Conservation (phyloP, 768 basidiomycete species). For the Rhizopogon roseolus region DNA sequence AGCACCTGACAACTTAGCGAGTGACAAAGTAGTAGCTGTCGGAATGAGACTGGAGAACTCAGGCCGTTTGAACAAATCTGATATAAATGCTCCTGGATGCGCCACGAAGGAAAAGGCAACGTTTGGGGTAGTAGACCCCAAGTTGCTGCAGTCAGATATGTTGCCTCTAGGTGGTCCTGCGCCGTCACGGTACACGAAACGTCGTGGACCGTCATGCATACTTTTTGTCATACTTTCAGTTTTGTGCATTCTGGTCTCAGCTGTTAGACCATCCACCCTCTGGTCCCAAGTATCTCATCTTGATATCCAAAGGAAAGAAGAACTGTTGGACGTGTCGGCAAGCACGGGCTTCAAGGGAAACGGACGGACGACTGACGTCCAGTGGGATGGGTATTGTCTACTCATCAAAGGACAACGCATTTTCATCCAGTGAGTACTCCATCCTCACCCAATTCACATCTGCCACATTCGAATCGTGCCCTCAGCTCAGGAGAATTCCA, state of each 20-base stretch:
- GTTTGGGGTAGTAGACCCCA: neutral
- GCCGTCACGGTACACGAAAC: neutral
- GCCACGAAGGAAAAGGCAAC: neutral
- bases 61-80: neutral
- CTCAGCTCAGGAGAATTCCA: slow-evolving; percentile 45
- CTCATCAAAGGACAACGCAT: slow-evolving; percentile 64
- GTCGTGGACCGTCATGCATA: slow-evolving; percentile 7
- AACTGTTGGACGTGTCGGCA: neutral
- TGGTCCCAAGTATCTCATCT: neutral
- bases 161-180: neutral
- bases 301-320: neutral
- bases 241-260: slow-evolving; percentile 13
- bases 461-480: neutral
- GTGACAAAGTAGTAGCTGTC: neutral
- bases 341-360: slow-evolving; percentile 18
- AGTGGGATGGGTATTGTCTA: slow-evolving; percentile 71
- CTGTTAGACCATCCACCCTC: slow-evolving; percentile 2
- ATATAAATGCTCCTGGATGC: neutral
- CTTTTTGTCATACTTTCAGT: slow-evolving; percentile 11
- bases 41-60: neutral
- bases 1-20: neutral
- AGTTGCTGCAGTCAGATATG: neutral
- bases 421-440: slow-evolving; percentile 58
- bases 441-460: neutral
- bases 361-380: slow-evolving; percentile 33